Percentiles rank a stretch among this genome's conserved stretches.
Conservation (phyloP, 805 yeast genomes). For the Cyberlindnera saturnus region DNA sequence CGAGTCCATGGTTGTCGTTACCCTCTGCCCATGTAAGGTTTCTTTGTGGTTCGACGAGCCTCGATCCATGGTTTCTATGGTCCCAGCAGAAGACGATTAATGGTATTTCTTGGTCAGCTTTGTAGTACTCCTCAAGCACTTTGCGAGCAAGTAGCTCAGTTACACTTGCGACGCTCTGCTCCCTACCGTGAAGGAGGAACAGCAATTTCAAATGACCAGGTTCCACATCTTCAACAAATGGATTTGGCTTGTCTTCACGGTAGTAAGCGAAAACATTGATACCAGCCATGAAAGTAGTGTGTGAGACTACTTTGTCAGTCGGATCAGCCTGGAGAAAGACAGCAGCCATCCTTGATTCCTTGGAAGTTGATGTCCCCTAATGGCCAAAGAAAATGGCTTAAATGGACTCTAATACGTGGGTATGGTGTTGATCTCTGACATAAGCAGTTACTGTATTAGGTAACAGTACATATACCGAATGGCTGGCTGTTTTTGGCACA, state of each 20-base stretch:
- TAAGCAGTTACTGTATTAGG: too few relatives aligned
- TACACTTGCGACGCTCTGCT: not conserved
- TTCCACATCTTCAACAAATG: not conserved
- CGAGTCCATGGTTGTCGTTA: slow-evolving; percentile 14
- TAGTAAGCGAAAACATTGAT: slow-evolving; percentile 4
- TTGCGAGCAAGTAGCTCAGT: slow-evolving; percentile 2
- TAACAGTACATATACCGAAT: too few relatives aligned
- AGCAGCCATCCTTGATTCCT: too few relatives aligned
- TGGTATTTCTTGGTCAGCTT: not conserved
- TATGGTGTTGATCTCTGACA: too few relatives aligned
- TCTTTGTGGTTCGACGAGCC: slow-evolving; percentile 5
- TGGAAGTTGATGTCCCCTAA: too few relatives aligned
- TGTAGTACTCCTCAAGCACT: slow-evolving; percentile 4
- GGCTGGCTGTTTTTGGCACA: too few relatives aligned
- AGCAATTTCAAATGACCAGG: not conserved
- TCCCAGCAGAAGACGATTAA: slow-evolving; percentile 17
- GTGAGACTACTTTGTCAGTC: not conserved
- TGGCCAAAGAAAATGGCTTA: too few relatives aligned
- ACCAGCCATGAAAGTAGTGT: slow-evolving; percentile 5
- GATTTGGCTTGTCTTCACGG: slow-evolving; percentile 3
- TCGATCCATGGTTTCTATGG: slow-evolving; percentile 19
- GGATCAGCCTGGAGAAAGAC: too few relatives aligned
- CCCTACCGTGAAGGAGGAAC: slow-evolving; percentile 9
- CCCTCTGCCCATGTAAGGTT: slow-evolving; percentile 13
- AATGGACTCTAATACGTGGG: too few relatives aligned